phyloP scores from a whole-genome alignment of 371 early-diverging fungal species.

The Apophysomyces elegans region DNA sequence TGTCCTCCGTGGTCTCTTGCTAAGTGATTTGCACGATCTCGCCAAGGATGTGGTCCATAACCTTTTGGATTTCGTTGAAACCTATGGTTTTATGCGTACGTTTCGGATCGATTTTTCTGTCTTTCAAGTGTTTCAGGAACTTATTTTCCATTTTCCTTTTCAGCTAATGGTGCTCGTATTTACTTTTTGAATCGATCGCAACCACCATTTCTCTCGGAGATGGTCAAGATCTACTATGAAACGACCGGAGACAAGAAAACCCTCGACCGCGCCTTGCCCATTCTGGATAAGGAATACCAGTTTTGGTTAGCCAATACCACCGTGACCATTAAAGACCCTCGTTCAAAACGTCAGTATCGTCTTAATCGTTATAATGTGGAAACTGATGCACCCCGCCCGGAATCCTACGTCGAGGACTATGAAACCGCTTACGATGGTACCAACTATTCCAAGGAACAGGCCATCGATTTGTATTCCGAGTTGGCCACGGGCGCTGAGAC shows the following conservation, averaged over 20 bases:
- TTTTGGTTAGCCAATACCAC: conserved; percentile 70
- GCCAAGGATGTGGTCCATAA: conserved; percentile 71
- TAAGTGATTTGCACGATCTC: conserved; percentile 63
- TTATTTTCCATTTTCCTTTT: not conserved
- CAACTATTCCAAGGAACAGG: conserved; percentile 28
- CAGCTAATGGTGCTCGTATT: conserved; percentile 83
- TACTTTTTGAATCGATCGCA: conserved; percentile 91
- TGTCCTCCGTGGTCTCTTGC: conserved; percentile 78
- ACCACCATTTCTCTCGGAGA: conserved; percentile 82
- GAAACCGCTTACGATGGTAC: conserved; percentile 51
- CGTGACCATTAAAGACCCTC: conserved; percentile 39
- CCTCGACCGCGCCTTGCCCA: conserved; percentile 53
- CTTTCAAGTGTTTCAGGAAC: not conserved
- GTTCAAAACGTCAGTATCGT: conserved; percentile 17
- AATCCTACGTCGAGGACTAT: conserved; percentile 78
- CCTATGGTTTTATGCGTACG: conserved; percentile 81
- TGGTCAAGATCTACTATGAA: conserved; percentile 69
- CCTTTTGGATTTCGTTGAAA: conserved; percentile 71
- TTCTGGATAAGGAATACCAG: conserved; percentile 69
- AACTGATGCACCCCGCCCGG: conserved; percentile 73
- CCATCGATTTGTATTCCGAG: conserved; percentile 60
- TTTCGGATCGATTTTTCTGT: conserved; percentile 14
- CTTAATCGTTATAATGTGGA: conserved; percentile 66
- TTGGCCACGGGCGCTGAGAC: conserved; percentile 87
- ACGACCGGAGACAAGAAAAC: conserved; percentile 58